Evolutionary conservation across 257 asterid species (phyloP).

Genomic region (Solanum sparsipilum): DNA sequence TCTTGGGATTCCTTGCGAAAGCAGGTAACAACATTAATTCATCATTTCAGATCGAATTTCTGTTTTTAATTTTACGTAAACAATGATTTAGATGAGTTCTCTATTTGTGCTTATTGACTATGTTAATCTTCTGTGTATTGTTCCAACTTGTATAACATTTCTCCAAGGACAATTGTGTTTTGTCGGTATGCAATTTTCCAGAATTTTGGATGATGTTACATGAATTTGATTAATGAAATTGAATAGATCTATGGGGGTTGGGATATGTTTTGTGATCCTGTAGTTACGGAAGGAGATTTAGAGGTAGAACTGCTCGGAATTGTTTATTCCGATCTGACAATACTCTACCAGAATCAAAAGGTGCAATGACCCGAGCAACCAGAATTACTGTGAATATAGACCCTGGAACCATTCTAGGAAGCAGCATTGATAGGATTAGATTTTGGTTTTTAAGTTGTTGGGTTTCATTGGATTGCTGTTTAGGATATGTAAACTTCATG

Average conservation of each 20-base stretch:
- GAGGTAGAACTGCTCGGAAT: neutral
- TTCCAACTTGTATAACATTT: neutral
- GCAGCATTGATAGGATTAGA: neutral
- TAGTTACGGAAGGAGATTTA: neutral
- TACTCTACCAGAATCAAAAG: neutral
- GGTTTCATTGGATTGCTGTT: neutral
- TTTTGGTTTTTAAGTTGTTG: neutral
- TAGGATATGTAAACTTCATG: neutral
- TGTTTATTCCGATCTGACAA: neutral
- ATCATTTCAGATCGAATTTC: neutral
- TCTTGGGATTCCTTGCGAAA: constrained; percentile 96
- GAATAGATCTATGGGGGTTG: neutral
- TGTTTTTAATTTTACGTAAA: neutral
- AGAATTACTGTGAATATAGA: neutral
- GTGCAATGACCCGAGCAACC: neutral
- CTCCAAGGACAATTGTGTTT: neutral
- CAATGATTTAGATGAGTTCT: neutral
- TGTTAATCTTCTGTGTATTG: neutral
- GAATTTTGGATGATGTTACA: neutral
- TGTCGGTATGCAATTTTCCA: neutral
- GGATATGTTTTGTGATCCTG: neutral
- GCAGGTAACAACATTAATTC: constrained; percentile 37
- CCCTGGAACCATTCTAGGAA: neutral
- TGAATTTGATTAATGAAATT: neutral
- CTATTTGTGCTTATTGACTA: neutral